Evolutionary conservation across 768 basidiomycete genomes (phyloP), one percentile per base, ranked within the genome.

Genomic region (Tylopilus rubrobrunneus): DNA sequence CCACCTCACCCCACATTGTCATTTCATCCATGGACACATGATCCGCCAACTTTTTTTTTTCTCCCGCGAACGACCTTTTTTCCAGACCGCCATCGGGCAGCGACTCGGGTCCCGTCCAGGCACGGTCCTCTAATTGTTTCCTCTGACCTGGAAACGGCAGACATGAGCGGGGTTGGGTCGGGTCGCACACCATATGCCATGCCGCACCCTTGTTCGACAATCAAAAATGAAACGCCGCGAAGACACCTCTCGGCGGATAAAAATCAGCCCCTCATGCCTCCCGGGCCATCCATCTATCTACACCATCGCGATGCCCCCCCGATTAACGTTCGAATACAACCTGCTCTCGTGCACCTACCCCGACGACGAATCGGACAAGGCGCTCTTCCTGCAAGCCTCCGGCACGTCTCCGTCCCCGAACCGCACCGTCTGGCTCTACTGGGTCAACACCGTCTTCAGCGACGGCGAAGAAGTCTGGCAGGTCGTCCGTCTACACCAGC

Each of bases 381-480:
- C 59, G 6, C 27, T 67, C 47, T 69, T 59, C 37, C 27, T 67
- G 28, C 67, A 65, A 37, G 60, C 57, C 2, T 33, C 65, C 5
- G 55, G 53, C 4, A 37, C 46, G 34, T 27, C 47, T 8, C 34
- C 34, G 14, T 34, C 34, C 34, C 34, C 6, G 34, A 42, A 52
- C 5, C 51, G 59, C 21, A 42, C 45, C 29, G 60, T 67, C 41
- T 25, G 69, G 17, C 17, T 67, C 31, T 67, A 67, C 48, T 67
- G 66, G 66, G 60, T 62, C 46, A 67, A 67, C 57, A 51, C 39
- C 15, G 48, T 52, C 41, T 67, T 67, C 37, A 14, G 8, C 40
- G 62, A 64, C 21, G 62, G 65, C 14, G 57, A 57, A 15, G 56
- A 67, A 33, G 60, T 67, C 3, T 69, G 67, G 62, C 67, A 67